Evolutionary conservation across 495 filamentous ascomycete genomes (phyloP).

Genomic region (Chlorociboria aeruginascens): DNA sequence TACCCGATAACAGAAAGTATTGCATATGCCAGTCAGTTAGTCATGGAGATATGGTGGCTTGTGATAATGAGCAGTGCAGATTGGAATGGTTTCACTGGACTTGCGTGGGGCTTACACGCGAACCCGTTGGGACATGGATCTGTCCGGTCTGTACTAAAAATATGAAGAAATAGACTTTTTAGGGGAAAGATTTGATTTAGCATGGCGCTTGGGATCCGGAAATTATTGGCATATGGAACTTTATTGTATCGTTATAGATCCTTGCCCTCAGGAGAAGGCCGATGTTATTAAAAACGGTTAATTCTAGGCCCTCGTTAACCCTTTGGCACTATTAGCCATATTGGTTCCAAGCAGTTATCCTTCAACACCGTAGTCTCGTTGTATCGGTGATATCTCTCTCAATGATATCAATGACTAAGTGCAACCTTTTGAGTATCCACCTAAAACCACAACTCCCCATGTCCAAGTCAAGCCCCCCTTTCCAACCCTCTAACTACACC

Average conservation of each 20-base stretch:
- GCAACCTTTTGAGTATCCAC: too few relatives aligned
- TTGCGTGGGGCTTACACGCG: constrained; percentile 79
- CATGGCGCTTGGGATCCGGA: neutral
- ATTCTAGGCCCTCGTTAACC: too few relatives aligned
- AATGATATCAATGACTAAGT: too few relatives aligned
- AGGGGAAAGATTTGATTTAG: neutral
- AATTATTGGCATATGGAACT: neutral
- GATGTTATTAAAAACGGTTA: too few relatives aligned
- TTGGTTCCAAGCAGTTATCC: too few relatives aligned
- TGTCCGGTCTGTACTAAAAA: constrained; percentile 69
- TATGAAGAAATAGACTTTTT: constrained; percentile 2
- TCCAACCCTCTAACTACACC: too few relatives aligned
- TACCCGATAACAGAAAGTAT: constrained; percentile 79
- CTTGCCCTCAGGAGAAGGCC: too few relatives aligned
- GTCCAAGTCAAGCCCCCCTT: too few relatives aligned
- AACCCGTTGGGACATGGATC: constrained; percentile 87
- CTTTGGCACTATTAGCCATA: too few relatives aligned
- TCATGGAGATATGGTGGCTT: constrained; percentile 96
- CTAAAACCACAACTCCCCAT: too few relatives aligned
- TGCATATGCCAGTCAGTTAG: constrained; percentile 87
- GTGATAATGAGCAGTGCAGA: constrained; percentile 84
- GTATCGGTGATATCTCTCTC: too few relatives aligned
- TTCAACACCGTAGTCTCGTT: too few relatives aligned
- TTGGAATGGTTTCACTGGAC: constrained; percentile 99
- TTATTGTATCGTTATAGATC: neutral